phyloP scores from a whole-genome alignment of 345 rosid species.

The Aquilaria malaccensis region DNA sequence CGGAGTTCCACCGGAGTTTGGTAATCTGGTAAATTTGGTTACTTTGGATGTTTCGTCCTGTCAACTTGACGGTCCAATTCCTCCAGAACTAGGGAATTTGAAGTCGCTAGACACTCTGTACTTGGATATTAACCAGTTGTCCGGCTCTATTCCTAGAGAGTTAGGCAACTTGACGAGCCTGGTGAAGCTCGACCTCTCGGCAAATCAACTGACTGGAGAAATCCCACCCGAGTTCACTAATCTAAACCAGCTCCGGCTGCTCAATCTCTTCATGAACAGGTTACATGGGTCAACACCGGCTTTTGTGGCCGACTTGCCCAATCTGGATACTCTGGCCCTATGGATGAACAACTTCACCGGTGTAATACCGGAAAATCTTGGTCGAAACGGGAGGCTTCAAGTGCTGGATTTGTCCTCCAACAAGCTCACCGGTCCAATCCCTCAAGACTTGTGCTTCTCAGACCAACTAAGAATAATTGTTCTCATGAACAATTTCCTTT shows the following conservation, averaged over 20 bases:
- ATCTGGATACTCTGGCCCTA: slow-evolving; percentile 37
- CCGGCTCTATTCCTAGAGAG: slow-evolving; percentile 42
- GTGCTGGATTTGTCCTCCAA: slow-evolving; percentile 58
- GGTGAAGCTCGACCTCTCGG: slow-evolving; percentile 52
- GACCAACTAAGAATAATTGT: slow-evolving; percentile 39
- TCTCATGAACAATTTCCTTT: slow-evolving; percentile 48
- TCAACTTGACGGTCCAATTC: slow-evolving; percentile 44
- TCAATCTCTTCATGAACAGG: slow-evolving; percentile 54
- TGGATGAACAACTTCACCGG: slow-evolving; percentile 76
- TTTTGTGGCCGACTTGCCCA: slow-evolving; percentile 40
- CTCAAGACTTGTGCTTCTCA: slow-evolving; percentile 35
- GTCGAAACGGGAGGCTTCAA: slow-evolving; percentile 41
- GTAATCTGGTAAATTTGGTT: slow-evolving; percentile 41
- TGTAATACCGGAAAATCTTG: slow-evolving; percentile 46
- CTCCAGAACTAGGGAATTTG: slow-evolving; percentile 47
- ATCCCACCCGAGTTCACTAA: slow-evolving; percentile 40
- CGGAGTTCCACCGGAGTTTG: slow-evolving; percentile 49
- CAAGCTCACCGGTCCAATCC: slow-evolving; percentile 65
- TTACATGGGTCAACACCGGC: slow-evolving; percentile 58
- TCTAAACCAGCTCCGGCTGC: slow-evolving; percentile 37
- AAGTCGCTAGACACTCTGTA: slow-evolving; percentile 43
- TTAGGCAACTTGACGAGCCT: slow-evolving; percentile 48
- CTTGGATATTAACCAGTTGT: slow-evolving; percentile 41
- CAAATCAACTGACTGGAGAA: slow-evolving; percentile 48
- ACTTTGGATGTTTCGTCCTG: slow-evolving; percentile 54